Base-by-base conservation (phyloP, 2,329 filamentous ascomycete species). In the Cladobotryum protrusum region DNA sequence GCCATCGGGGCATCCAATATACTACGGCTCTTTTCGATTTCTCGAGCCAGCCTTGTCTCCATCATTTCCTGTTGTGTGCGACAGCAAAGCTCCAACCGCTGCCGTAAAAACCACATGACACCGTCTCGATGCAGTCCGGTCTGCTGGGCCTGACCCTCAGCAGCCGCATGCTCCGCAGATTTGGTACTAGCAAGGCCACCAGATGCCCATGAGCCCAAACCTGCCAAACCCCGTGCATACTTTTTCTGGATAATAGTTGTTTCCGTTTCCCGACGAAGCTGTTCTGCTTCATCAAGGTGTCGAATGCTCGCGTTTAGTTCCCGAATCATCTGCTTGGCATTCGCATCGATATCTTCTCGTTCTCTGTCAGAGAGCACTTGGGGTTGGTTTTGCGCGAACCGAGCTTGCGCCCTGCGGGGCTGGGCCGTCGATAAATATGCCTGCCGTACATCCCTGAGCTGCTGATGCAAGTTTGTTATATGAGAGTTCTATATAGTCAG, bases 31-130 rank as follows among this genome's bases (percentile, higher is more conserved):
- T 87, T 93, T 72, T 97, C 91, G 67, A 92, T 77, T 66, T 95
- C 89, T 48, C 93, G 76, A 62, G 83, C 83, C 57, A 97, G 74
- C 59, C 93, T 74, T 61, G 88, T 87, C 71, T 96, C 91, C 78
- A 97, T 96, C 89, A 97, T 96, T 45, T 79, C 80, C 60, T 89
- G 83, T 72, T 97, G 92, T 55, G 86, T 82, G 59, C 82, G 78
- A 39, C 87, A 86, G 50, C 86, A 90, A 56, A 82, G 77, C 69
- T 93, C 87, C 55, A 97, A 70, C 60, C 82, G 78, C 63, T 85
- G 78, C 55, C 87, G 78, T 60, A 99, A 65, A 59, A 86, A 91
- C 84, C 87, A 92, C 11, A 97, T 71, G 42, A 99, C 82, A 55
- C 85, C 85, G 61, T 95, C 91, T 47, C 91, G 75, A 57, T 95